Conservation (phyloP, 208 protist genomes). For the Zelonia costaricensis region DNA sequence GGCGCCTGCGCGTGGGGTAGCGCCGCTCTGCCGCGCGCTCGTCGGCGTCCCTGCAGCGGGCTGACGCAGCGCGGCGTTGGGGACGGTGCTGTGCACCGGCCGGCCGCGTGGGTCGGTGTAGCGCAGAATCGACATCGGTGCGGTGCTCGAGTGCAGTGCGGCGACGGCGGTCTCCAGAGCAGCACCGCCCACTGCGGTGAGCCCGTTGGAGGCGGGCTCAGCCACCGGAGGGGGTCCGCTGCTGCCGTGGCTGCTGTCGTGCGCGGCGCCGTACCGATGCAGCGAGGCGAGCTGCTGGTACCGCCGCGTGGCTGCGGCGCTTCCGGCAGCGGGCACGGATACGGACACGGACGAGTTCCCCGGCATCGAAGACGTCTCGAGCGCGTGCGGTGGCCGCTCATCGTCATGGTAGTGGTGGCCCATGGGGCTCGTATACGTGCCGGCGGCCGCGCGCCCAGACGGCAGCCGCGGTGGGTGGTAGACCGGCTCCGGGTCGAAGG, state of each 20-base stretch:
- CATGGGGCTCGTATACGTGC: not conserved
- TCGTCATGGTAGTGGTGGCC: conserved; percentile 21
- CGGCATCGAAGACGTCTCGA: not conserved
- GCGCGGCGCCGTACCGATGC: conserved; percentile 18
- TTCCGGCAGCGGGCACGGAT: no score
- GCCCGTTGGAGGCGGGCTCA: not conserved
- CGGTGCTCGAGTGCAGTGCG: no score
- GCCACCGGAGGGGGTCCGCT: no score
- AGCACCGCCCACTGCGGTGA: no score
- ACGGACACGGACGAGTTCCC: no score
- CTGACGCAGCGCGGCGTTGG: not conserved
- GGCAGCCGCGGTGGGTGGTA: not conserved
- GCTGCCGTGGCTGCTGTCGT: no score
- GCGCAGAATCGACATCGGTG: not conserved
- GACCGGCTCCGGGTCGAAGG: not conserved
- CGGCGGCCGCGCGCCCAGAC: not conserved
- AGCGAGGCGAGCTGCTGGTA: conserved; percentile 20
- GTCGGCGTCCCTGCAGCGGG: no score
- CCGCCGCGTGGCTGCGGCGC: not conserved
- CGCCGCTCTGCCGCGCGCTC: no score
- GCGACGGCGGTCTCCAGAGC: no score
- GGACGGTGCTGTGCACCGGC: not conserved
- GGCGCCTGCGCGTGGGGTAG: no score
- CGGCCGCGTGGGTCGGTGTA: not conserved
- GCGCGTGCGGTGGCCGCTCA: not conserved